Percentiles rank a stretch among this genome's conserved stretches.
phyloP scores from a whole-genome alignment of 2,329 filamentous ascomycete genomes.

The Capronia americana region DNA sequence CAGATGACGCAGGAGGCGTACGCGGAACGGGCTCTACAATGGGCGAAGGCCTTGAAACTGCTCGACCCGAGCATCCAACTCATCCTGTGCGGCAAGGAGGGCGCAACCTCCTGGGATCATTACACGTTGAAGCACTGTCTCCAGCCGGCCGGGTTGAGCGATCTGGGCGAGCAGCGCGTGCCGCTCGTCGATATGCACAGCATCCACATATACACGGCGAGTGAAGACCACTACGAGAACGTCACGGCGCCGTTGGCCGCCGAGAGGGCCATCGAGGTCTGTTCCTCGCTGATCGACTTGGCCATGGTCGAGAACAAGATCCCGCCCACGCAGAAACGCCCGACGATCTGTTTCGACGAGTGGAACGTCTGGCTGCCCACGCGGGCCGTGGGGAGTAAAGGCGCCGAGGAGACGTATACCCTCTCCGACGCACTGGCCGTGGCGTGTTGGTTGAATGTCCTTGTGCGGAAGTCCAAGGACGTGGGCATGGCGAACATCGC shows the following conservation, averaged over 20 bases:
- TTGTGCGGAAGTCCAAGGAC: constrained; percentile 72
- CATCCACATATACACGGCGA: constrained; percentile 78
- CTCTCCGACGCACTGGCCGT: constrained; percentile 79
- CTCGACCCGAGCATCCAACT: constrained; percentile 70
- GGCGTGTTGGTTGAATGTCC: constrained; percentile 76
- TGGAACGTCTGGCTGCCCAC: constrained; percentile 84
- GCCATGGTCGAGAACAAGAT: constrained; percentile 69
- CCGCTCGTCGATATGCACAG: constrained; percentile 77
- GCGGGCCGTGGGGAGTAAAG: constrained; percentile 72
- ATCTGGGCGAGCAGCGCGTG: constrained; percentile 43
- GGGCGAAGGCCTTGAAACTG: constrained; percentile 48
- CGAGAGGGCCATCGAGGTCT: constrained; percentile 75
- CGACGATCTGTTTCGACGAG: constrained; percentile 81
- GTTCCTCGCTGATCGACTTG: constrained; percentile 72
- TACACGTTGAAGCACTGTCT: constrained; percentile 74
- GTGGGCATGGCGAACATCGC: constrained; percentile 81
- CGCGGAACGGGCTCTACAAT: constrained; percentile 57
- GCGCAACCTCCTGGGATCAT: constrained; percentile 73
- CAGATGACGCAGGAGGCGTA: constrained; percentile 67
- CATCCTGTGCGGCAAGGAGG: constrained; percentile 77
- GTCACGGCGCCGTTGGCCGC: constrained; percentile 71
- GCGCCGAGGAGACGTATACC: constrained; percentile 76
- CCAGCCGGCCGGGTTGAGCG: constrained; percentile 54
- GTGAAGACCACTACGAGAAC: constrained; percentile 58
- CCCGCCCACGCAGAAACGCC: constrained; percentile 64